Evolutionary conservation across 805 yeast genomes (phyloP).

Genomic region (Schwanniomyces yamadae): DNA sequence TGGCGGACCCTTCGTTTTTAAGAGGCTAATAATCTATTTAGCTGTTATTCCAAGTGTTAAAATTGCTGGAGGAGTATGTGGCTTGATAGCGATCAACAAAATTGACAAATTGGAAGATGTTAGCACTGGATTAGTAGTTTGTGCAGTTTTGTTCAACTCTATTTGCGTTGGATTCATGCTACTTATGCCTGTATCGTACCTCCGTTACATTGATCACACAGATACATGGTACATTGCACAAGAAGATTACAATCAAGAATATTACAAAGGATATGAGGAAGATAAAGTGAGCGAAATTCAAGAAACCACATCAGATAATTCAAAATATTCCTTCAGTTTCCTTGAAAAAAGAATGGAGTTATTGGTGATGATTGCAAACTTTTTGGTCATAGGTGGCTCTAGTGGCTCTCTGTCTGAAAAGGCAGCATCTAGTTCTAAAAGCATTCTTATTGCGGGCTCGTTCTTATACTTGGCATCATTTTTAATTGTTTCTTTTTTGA

Average conservation of each 20-base stretch:
- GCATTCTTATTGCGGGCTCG: neutral
- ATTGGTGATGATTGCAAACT: neutral
- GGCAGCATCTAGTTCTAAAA: neutral
- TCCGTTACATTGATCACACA: neutral
- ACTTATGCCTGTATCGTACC: neutral
- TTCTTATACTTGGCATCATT: neutral
- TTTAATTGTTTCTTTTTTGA: neutral
- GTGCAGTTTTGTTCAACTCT: constrained; percentile 1
- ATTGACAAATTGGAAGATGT: neutral
- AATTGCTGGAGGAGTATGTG: constrained; percentile 1
- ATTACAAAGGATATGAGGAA: neutral
- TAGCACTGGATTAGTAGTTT: neutral
- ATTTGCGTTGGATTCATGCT: neutral
- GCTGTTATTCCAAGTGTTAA: neutral
- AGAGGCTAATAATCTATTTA: neutral
- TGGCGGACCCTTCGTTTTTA: neutral
- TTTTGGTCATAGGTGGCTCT: neutral
- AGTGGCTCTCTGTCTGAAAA: neutral
- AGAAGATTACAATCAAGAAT: no score
- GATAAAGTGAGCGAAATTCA: neutral
- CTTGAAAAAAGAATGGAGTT: neutral
- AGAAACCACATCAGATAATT: neutral
- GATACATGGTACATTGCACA: constrained; percentile 1
- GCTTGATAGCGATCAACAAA: neutral
- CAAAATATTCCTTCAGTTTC: neutral